Conservation (phyloP, 1,284 basidiomycete species). For the Ustilago cynodontis region DNA sequence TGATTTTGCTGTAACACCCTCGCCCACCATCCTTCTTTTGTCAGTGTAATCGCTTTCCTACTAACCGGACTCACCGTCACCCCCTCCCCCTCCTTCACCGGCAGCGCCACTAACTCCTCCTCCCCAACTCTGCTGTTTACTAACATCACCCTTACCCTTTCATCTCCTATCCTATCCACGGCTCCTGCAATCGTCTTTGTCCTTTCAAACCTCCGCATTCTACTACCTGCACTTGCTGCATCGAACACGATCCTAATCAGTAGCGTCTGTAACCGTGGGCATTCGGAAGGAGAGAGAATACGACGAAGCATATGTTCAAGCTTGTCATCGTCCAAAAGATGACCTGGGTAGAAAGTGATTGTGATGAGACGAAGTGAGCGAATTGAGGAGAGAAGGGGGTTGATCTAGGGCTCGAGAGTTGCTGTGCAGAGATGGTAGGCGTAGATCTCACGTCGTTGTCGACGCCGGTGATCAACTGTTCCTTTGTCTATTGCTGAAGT, state of each 20-base stretch:
- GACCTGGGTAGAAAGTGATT: conserved; percentile 49
- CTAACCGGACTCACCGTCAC: conserved; percentile 14
- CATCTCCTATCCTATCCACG: conserved; percentile 44
- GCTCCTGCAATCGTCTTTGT: conserved; percentile 54
- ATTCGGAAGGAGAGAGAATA: conserved; percentile 33
- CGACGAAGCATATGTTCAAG: conserved; percentile 51
- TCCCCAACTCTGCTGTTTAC: conserved; percentile 25
- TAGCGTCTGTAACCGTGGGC: conserved; percentile 27
- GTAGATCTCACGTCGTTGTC: conserved; percentile 32
- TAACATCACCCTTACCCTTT: conserved; percentile 39
- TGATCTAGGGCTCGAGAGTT: conserved; percentile 49
- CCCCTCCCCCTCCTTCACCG: background rate
- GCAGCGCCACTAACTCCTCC: conserved; percentile 23
- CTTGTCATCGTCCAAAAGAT: conserved; percentile 54
- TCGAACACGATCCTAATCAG: conserved; percentile 46
- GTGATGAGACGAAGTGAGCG: conserved; percentile 44
- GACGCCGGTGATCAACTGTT: background rate
- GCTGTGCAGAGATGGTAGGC: conserved; percentile 51
- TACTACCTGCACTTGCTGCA: conserved; percentile 28
- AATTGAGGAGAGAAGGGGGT: conserved; percentile 32
- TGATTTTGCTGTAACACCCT: conserved; percentile 38
- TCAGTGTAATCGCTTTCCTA: conserved; percentile 27
- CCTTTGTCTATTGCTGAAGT: too few species aligned
- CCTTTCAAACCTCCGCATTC: conserved; percentile 43
- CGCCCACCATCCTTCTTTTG: conserved; percentile 45